Conservation (phyloP, 495 filamentous ascomycete species). For the Ramalina intermedia region DNA sequence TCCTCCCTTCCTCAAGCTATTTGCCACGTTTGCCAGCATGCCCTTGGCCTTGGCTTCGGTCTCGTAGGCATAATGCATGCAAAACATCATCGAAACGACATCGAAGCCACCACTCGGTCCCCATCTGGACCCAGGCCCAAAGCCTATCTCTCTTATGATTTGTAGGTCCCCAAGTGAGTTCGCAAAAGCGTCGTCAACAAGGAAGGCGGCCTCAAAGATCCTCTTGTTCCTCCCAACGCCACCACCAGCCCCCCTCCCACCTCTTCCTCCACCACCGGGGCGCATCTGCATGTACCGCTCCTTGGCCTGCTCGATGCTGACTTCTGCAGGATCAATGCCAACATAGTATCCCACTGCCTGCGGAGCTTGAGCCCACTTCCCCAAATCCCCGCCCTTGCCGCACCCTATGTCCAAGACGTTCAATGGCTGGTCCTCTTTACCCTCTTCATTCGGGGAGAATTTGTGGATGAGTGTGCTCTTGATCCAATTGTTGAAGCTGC, state of each 20-base stretch:
- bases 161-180: constrained; percentile 63
- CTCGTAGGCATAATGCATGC: constrained; percentile 98
- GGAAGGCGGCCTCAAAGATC: constrained; percentile 73
- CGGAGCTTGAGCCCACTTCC: constrained; percentile 88
- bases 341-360: constrained; percentile 79
- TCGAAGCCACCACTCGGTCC: constrained; percentile 69
- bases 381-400: constrained; percentile 88
- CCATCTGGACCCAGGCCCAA: constrained; percentile 56
- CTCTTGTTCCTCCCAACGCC: constrained; percentile 30
- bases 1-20: constrained; percentile 80
- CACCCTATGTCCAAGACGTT: constrained; percentile 87
- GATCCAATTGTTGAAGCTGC: constrained; percentile 96
- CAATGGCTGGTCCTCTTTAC: constrained; percentile 45
- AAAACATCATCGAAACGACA: constrained; percentile 97
- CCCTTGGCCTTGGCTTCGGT: constrained; percentile 71
- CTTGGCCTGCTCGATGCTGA: constrained; percentile 76
- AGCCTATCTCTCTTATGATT: constrained; percentile 70
- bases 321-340: constrained; percentile 80
- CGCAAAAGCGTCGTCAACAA: constrained; percentile 77
- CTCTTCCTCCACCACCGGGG: constrained; percentile 37
- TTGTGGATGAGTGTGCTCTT: constrained; percentile 95
- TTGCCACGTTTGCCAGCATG: constrained; percentile 89
- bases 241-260: constrained; percentile 39
- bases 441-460: constrained; percentile 69
- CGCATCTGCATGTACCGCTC: constrained; percentile 69